Evolutionary conservation across 495 filamentous ascomycete species (phyloP).

Genomic region (Parathielavia hyrcaniae): DNA sequence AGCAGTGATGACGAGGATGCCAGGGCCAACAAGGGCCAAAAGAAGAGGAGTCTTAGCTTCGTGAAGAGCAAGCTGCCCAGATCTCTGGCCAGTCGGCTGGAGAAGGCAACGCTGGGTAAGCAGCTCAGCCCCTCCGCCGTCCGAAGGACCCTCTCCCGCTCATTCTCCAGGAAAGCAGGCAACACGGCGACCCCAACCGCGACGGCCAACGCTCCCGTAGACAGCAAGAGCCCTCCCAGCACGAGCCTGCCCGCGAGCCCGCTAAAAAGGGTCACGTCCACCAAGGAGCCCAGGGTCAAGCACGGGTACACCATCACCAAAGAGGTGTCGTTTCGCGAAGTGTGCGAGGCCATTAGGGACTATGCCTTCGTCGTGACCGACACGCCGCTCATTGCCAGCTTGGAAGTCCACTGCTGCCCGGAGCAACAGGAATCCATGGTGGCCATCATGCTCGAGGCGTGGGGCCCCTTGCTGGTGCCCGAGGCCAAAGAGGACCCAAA

Average conservation of each 20-base stretch:
- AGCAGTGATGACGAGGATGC: constrained; percentile 29
- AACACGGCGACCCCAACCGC: constrained; percentile 25
- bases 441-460: constrained; percentile 75
- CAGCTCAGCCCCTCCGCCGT: constrained; percentile 21
- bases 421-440: constrained; percentile 86
- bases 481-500: constrained; percentile 43
- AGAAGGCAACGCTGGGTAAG: constrained; percentile 39
- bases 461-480: constrained; percentile 63
- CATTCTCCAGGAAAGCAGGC: constrained; percentile 4
- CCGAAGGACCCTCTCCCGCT: constrained; percentile 4
- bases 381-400: constrained; percentile 76
- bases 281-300: constrained; percentile 66
- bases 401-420: constrained; percentile 76
- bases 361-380: constrained; percentile 67
- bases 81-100: constrained; percentile 34
- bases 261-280: constrained; percentile 12
- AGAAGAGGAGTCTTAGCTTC: constrained; percentile 20
- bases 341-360: constrained; percentile 72
- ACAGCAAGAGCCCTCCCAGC: constrained; percentile 31
- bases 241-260: not conserved
- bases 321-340: constrained; percentile 74
- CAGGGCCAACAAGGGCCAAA: constrained; percentile 11
- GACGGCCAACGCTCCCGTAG: constrained; percentile 15
- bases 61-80: constrained; percentile 35
- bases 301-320: constrained; percentile 90